These are phyloP conservation scores for Eucalyptus sp. DNA, from an alignment of 345 rosid species.

Conservation along the genomic window DNA sequence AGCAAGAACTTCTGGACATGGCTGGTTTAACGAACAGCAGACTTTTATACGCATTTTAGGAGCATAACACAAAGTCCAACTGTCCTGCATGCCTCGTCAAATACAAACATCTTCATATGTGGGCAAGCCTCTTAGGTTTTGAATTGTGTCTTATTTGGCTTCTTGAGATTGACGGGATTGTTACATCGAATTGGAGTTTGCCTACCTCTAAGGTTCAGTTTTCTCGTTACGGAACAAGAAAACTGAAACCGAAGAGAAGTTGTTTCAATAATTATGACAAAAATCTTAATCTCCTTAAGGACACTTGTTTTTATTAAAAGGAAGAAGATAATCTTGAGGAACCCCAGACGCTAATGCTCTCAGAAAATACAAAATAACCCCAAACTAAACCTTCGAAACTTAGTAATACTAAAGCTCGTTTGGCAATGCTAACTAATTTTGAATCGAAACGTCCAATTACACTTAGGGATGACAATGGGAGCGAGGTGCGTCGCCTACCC, in stretches of 20 bases:
- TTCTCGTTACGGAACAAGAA: neutral
- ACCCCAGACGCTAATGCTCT: neutral
- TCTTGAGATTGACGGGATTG: neutral
- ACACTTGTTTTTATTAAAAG: neutral
- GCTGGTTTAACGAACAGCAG: neutral
- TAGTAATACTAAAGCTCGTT: neutral
- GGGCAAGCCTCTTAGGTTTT: neutral
- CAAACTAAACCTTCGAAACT: neutral
- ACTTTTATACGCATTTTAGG: neutral
- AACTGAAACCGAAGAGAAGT: neutral
- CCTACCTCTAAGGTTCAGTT: neutral
- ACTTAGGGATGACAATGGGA: neutral
- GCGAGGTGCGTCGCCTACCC: neutral
- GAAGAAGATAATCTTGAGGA: neutral
- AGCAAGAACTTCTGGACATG: neutral
- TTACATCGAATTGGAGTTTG: neutral
- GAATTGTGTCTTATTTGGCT: neutral
- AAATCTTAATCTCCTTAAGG: neutral
- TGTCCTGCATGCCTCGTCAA: neutral
- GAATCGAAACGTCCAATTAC: neutral
- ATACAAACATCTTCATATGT: neutral
- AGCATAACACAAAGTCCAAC: neutral
- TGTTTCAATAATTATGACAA: neutral
- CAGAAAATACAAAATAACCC: neutral
- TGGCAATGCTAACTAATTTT: neutral